These are phyloP conservation scores for Daldinia decipiens DNA, from an alignment of 495 filamentous ascomycete species.

Conservation along the genomic window DNA sequence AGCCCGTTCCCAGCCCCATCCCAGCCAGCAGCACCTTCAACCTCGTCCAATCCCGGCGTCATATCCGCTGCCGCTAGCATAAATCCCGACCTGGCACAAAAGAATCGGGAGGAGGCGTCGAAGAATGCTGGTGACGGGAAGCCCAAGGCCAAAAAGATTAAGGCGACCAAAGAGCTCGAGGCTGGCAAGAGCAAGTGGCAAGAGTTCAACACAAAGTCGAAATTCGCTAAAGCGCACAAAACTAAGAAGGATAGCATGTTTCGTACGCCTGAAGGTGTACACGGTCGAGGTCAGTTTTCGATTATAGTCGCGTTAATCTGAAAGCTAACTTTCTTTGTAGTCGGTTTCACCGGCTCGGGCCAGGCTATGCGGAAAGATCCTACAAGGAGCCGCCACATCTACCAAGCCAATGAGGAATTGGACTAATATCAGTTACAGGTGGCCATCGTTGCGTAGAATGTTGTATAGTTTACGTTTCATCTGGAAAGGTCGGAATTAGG, in stretches of 20 bases:
- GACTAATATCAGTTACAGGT: constrained; percentile 56
- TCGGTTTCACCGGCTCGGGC: constrained; percentile 95
- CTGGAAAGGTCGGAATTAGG: constrained; percentile 18
- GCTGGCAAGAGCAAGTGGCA: constrained; percentile 94
- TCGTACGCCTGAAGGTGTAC: constrained; percentile 83
- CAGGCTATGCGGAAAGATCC: constrained; percentile 94
- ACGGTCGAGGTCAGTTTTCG: constrained; percentile 76
- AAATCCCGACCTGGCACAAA: constrained; percentile 78
- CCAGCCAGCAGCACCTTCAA: constrained; percentile 48
- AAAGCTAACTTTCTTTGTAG: constrained; percentile 60
- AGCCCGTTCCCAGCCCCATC: constrained; percentile 55
- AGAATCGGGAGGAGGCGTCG: constrained; percentile 62
- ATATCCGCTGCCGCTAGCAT: constrained; percentile 84
- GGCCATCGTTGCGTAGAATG: constrained; percentile 11
- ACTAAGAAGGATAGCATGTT: constrained; percentile 97
- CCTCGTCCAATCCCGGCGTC: constrained; percentile 72
- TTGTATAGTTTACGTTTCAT: constrained; percentile 12
- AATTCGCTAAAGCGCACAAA: constrained; percentile 70
- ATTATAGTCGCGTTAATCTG: background rate
- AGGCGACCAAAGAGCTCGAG: constrained; percentile 89
- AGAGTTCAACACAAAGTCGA: constrained; percentile 84
- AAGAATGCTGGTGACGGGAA: constrained; percentile 50
- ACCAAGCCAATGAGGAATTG: constrained; percentile 82
- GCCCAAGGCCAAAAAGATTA: constrained; percentile 75
- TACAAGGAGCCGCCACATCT: constrained; percentile 83